Evolutionary conservation across 306 rosid genomes (phyloP).

Genomic region (Astragalus membranaceus): DNA sequence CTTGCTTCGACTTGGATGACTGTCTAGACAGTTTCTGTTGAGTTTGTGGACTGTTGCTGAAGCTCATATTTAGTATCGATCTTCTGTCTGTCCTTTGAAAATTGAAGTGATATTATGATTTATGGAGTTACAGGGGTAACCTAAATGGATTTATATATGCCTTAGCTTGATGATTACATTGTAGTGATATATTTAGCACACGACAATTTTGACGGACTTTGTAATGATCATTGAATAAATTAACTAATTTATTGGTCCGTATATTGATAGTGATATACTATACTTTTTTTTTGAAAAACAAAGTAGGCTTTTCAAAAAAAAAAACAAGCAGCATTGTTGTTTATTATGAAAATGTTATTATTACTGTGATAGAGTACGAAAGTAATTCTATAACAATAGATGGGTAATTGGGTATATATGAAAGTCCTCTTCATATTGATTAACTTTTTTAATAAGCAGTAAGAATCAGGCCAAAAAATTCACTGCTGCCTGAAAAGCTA

Average conservation of each 20-base stretch:
- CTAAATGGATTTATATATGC: not conserved
- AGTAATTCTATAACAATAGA: too few species aligned
- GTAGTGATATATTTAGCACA: too few species aligned
- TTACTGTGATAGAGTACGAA: too few species aligned
- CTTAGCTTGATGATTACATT: not conserved
- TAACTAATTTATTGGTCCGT: not conserved
- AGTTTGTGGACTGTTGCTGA: not conserved
- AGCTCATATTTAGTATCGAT: not conserved
- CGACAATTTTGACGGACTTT: constrained; percentile 34
- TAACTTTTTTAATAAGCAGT: too few species aligned
- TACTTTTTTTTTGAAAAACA: too few species aligned
- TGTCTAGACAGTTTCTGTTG: constrained; percentile 13
- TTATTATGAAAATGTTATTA: too few species aligned
- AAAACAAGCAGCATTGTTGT: too few species aligned
- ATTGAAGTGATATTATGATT: not conserved
- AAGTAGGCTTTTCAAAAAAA: too few species aligned
- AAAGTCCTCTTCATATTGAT: too few species aligned
- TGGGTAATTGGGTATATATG: too few species aligned
- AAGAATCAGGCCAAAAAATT: too few species aligned
- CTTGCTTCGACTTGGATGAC: constrained; percentile 13
- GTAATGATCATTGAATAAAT: constrained; percentile 12
- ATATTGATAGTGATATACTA: not conserved
- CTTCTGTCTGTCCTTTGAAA: not conserved
- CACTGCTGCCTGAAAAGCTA: too few species aligned
- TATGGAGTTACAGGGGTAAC: not conserved